Conservation (phyloP, 306 rosid genomes). For the Rosa chinensis region DNA sequence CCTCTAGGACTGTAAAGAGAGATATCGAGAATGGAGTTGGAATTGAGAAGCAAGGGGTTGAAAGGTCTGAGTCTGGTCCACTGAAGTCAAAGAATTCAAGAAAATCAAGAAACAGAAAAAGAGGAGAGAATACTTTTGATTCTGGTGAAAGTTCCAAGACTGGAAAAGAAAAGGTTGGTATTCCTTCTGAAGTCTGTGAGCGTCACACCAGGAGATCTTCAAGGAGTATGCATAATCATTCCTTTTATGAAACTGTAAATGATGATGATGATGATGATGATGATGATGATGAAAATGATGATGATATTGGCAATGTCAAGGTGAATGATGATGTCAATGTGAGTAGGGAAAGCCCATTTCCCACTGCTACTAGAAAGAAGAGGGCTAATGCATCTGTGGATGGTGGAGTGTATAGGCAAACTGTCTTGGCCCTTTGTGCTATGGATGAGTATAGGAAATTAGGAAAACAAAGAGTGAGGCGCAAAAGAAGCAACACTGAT, state of each 20-base stretch:
- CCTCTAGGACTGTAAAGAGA: constrained; percentile 35
- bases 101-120: constrained; percentile 45
- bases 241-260: constrained; percentile 35
- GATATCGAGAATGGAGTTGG: constrained; percentile 34
- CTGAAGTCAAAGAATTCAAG: constrained; percentile 39
- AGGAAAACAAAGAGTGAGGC: constrained; percentile 19
- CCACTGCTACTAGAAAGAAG: constrained; percentile 22
- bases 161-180: constrained; percentile 34
- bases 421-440: constrained; percentile 26
- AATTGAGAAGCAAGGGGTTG: constrained; percentile 33
- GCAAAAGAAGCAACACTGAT: constrained; percentile 30
- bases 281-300: constrained; percentile 19
- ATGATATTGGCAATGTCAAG: constrained; percentile 11
- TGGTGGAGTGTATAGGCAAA: constrained; percentile 28
- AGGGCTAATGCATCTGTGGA: constrained; percentile 30
- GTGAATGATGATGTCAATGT: constrained; percentile 28
- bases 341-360: constrained; percentile 30
- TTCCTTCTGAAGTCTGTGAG: constrained; percentile 29
- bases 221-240: constrained; percentile 41
- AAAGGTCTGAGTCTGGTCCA: constrained; percentile 32
- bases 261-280: constrained; percentile 18
- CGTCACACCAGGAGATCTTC: constrained; percentile 40
- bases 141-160: constrained; percentile 33
- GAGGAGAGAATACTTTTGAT: constrained; percentile 40
- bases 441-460: constrained; percentile 21